phyloP scores from a whole-genome alignment of 331 rosid genomes.

The Rhamnella rubrinervis region DNA sequence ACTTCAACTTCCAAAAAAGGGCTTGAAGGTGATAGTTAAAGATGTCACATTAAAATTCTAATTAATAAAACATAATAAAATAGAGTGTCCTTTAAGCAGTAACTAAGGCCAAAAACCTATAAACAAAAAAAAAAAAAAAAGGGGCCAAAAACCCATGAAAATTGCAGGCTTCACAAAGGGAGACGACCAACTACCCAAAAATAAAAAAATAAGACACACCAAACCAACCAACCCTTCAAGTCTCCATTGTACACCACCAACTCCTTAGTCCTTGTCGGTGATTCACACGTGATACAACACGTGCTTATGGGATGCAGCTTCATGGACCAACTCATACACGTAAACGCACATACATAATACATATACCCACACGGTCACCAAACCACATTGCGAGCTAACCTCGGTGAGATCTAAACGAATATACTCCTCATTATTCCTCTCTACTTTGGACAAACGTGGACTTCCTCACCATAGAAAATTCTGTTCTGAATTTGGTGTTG shows the following conservation, averaged over 20 bases:
- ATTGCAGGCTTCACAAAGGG: too few relatives aligned
- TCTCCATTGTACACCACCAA: constrained; percentile 33
- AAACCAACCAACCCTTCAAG: constrained; percentile 39
- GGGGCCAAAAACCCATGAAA: not conserved
- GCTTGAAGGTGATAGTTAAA: too few relatives aligned
- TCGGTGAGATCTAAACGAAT: too few relatives aligned
- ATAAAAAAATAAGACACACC: constrained; percentile 6
- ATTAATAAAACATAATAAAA: not conserved
- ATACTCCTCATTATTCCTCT: too few relatives aligned
- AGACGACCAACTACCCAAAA: constrained; percentile 1
- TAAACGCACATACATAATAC: not conserved
- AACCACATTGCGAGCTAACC: not conserved
- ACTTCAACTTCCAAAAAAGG: too few relatives aligned
- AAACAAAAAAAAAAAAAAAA: too few relatives aligned
- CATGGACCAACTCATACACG: not conserved
- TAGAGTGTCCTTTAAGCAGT: constrained; percentile 17
- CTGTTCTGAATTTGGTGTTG: too few relatives aligned
- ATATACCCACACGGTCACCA: not conserved
- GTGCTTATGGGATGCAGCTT: constrained; percentile 21
- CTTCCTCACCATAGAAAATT: too few relatives aligned
- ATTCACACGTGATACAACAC: constrained; percentile 25
- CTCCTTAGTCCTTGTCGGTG: not conserved
- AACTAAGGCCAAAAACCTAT: too few relatives aligned
- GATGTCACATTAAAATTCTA: too few relatives aligned
- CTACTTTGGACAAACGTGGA: too few relatives aligned